These are phyloP conservation scores for Arabidopsis hybrid DNA, from an alignment of 441 rosid genomes.

Conservation along the genomic window DNA sequence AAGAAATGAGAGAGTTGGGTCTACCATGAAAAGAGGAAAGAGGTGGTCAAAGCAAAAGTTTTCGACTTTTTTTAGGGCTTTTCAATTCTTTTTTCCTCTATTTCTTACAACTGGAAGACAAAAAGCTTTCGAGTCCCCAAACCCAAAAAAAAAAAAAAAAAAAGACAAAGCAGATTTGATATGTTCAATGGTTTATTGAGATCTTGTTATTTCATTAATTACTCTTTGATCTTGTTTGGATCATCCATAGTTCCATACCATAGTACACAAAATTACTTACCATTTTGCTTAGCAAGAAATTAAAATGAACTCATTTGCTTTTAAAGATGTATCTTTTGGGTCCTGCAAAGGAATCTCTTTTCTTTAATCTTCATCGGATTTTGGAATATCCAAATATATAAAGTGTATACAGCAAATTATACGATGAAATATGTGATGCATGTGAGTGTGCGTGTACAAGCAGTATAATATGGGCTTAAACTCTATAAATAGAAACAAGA, in stretches of 20 bases:
- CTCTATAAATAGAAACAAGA: constrained; percentile 7
- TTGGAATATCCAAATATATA: constrained; percentile 25
- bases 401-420: constrained; percentile 15
- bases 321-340: not conserved
- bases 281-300: not conserved
- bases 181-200: not conserved
- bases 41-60: constrained; percentile 63
- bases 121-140: not conserved
- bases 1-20: constrained; percentile 47
- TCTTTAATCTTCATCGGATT: constrained; percentile 8
- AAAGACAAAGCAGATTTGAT: not conserved
- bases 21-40: constrained; percentile 52
- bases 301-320: not conserved
- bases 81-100: constrained; percentile 19
- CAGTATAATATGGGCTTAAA: not conserved
- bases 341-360: constrained; percentile 14
- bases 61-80: constrained; percentile 40
- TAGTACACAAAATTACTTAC: not conserved
- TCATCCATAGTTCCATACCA: not conserved
- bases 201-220: not conserved
- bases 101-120: constrained; percentile 21
- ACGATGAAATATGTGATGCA: not conserved
- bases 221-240: not conserved
- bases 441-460: not conserved
- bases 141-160: not conserved